These are phyloP conservation scores for Umbelopsis sp. DNA, from an alignment of 371 early-diverging fungal species.

Conservation along the genomic window DNA sequence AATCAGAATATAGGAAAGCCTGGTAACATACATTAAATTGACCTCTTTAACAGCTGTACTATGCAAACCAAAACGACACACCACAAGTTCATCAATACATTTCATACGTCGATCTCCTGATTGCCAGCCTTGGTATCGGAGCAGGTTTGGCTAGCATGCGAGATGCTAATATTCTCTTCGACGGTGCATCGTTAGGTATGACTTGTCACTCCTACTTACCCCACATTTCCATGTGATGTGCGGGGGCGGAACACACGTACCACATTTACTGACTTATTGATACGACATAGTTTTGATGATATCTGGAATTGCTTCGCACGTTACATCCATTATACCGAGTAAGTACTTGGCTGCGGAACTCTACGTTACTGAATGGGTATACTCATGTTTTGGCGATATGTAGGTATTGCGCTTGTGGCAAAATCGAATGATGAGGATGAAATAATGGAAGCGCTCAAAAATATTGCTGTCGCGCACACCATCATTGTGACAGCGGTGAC, in stretches of 20 bases:
- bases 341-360: conserved; percentile 16
- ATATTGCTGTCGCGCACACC: conserved; percentile 55
- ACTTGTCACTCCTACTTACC: background rate
- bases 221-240: conserved; percentile 13
- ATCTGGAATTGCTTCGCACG: conserved; percentile 49
- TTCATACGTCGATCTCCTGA: conserved; percentile 47
- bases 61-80: conserved; percentile 39
- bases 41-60: conserved; percentile 36
- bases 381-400: background rate
- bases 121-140: conserved; percentile 49
- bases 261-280: background rate
- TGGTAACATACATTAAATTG: background rate
- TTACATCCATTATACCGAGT: conserved; percentile 53
- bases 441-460: conserved; percentile 34
- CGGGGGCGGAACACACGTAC: background rate
- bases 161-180: conserved; percentile 49
- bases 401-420: conserved; percentile 31
- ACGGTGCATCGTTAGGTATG: conserved; percentile 54
- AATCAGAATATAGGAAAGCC: no score
- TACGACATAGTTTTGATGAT: conserved; percentile 39
- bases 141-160: conserved; percentile 54
- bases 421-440: conserved; percentile 31
- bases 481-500: conserved; percentile 51
- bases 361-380: background rate
- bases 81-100: conserved; percentile 53